Evolutionary conservation across 2,329 filamentous ascomycete genomes (phyloP), one percentile per base, ranked within the genome.

Genomic region (Xylaria hypoxylon): DNA sequence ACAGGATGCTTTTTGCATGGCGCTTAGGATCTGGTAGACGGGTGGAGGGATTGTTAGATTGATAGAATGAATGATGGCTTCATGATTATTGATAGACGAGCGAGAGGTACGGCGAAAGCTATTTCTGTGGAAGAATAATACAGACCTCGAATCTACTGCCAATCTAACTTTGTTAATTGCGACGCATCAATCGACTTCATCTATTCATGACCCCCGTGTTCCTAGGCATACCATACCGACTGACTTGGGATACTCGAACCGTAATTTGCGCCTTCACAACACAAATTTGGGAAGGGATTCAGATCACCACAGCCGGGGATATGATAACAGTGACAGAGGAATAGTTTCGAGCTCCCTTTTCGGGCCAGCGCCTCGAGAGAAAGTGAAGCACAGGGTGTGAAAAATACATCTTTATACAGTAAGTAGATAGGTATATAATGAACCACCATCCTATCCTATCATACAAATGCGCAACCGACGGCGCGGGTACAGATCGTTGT

Each of bases 401-500:
- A 51, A 56, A 60, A 35, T 63, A 67, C 64, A 68, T 11, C 40
- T 65, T 68, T 68, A 61, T 70, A 70, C 68, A 70, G 38, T 57
- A 38, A 22, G 24, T 60, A 55, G 22, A 40, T 40, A 51, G 19
- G 42, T 44, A 52, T 10, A 45, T 60, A 31, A 31, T 47, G 50
- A n/a, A 40, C 35, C 33, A 17, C 33, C 38, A 28, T 51, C 62
- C 24, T 45, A 24, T 59, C 57, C 59, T 63, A 50, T 60, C 56
- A 63, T 64, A 66, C 45, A 58, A 38, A 44, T 45, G 38, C 38
- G 17, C 13, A 28, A 11, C 48, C 19, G 19, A 50, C 19, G 28
- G 28, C 17, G 13, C 3, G 17, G 24, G 28, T 28, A 24, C 19
- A 13, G 11, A 38, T 59, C 28, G 19, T 26, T 28, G 26, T 7